These are phyloP conservation scores for Flaveria brownii DNA, from an alignment of 129 eudicot species.

Conservation along the genomic window DNA sequence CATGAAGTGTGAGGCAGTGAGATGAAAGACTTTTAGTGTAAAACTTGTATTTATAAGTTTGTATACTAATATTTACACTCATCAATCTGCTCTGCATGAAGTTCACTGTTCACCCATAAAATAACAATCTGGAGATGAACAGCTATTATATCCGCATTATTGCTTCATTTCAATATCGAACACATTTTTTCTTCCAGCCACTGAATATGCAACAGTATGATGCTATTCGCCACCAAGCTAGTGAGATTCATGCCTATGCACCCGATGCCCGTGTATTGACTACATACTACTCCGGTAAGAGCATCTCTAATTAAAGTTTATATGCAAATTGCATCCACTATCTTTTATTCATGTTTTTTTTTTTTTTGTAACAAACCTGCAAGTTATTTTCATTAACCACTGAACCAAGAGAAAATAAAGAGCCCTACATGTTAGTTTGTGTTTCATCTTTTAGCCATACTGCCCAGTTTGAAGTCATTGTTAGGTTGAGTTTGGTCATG, in stretches of 20 bases:
- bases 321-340: slow-evolving; percentile 5
- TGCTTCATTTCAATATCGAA: slow-evolving; percentile 17
- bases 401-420: not conserved
- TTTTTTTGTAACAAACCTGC: not conserved
- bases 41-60: not conserved
- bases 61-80: not conserved
- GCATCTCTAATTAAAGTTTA: slow-evolving; percentile 18
- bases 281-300: slow-evolving; percentile 88
- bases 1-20: not conserved
- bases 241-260: slow-evolving; percentile 89
- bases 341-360: not conserved
- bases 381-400: not conserved
- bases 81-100: not conserved
- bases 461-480: not conserved
- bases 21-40: not conserved
- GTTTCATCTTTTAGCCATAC: slow-evolving; percentile 6
- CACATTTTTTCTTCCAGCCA: slow-evolving; percentile 57
- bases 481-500: not conserved
- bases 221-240: slow-evolving; percentile 81
- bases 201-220: slow-evolving; percentile 81
- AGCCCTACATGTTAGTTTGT: not conserved
- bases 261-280: slow-evolving; percentile 98
- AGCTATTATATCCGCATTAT: slow-evolving; percentile 1
- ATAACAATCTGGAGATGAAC: slow-evolving; percentile 10
- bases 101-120: not conserved